Percentiles rank a stretch among this genome's conserved stretches.
Conservation (phyloP, 176 grass and related monocot genomes). For the Triticum urartu region DNA sequence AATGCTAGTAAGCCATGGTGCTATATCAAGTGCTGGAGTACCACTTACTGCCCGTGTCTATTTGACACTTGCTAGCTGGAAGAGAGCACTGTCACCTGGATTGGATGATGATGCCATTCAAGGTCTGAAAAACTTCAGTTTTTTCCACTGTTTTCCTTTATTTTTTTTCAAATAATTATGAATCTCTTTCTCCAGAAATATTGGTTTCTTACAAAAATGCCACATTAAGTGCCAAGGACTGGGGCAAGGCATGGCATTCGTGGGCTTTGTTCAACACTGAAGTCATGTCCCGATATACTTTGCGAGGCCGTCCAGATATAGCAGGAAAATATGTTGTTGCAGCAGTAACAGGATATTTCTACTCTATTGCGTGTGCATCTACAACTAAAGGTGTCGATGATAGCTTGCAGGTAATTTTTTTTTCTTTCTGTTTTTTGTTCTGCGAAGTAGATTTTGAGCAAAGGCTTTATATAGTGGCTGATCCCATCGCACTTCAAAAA, state of each 20-base stretch:
- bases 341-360: slow-evolving; percentile 95
- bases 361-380: slow-evolving; percentile 93
- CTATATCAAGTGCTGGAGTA: slow-evolving; percentile 49
- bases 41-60: slow-evolving; percentile 94
- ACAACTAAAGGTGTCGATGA: slow-evolving; percentile 95
- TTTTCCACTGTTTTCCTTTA: neutral
- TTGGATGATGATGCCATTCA: slow-evolving; percentile 91
- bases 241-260: slow-evolving; percentile 90
- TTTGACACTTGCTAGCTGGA: slow-evolving; percentile 93
- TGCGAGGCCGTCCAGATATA: slow-evolving; percentile 62
- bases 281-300: slow-evolving; percentile 92
- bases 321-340: slow-evolving; percentile 91
- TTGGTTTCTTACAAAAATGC: slow-evolving; percentile 86
- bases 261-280: slow-evolving; percentile 99
- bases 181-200: slow-evolving; percentile 55
- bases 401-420: slow-evolving; percentile 74
- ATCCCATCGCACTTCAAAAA: neutral
- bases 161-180: slow-evolving; percentile 21
- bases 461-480: neutral
- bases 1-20: slow-evolving; percentile 30
- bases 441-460: neutral
- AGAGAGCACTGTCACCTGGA: slow-evolving; percentile 79
- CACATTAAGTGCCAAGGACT: slow-evolving; percentile 81
- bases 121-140: slow-evolving; percentile 47
- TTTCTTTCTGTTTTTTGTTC: neutral